Percentiles rank a stretch among this genome's conserved stretches.
These are phyloP conservation scores for Passalora sequoiae DNA, from an alignment of 2,329 filamentous ascomycete genomes.

Conservation along the genomic window DNA sequence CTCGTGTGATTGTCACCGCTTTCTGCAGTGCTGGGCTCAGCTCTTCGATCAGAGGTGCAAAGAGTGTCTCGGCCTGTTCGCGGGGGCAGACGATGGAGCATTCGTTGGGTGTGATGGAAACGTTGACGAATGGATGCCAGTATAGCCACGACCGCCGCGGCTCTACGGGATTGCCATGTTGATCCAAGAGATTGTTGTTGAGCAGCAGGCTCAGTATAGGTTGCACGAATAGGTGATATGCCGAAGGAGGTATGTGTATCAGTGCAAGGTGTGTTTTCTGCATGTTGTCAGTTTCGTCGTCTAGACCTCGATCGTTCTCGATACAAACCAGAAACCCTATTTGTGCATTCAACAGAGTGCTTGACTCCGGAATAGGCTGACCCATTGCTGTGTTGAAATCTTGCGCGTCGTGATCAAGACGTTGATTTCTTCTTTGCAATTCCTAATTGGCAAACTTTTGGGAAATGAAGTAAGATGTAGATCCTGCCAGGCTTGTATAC, in stretches of 20 bases:
- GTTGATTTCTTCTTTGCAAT: too few species aligned
- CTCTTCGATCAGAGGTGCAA: conserved; percentile 62
- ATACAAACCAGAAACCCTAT: conserved; percentile 45
- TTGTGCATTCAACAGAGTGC: conserved; percentile 44
- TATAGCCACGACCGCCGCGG: conserved; percentile 42
- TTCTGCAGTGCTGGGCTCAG: conserved; percentile 48
- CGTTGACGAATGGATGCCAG: conserved; percentile 79
- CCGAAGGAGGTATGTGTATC: conserved; percentile 79
- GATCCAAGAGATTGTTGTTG: conserved; percentile 34
- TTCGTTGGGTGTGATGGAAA: conserved; percentile 87
- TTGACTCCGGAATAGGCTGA: conserved; percentile 32
- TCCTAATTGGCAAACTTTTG: neutral
- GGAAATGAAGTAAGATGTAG: conserved; percentile 11
- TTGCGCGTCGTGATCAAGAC: neutral
- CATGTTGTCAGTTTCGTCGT: conserved; percentile 9
- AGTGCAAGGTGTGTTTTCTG: conserved; percentile 84
- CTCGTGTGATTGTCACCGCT: conserved; percentile 66
- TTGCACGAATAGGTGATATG: conserved; percentile 74
- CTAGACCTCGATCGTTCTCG: neutral
- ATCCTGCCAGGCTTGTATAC: conserved; percentile 5
- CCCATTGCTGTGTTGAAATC: conserved; percentile 18
- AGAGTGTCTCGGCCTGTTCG: conserved; percentile 66
- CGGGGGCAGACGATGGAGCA: conserved; percentile 87
- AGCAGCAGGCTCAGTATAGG: conserved; percentile 82
- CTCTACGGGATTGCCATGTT: conserved; percentile 36